phyloP scores from a whole-genome alignment of 2,329 filamentous ascomycete genomes.

The Penicillium sp. region DNA sequence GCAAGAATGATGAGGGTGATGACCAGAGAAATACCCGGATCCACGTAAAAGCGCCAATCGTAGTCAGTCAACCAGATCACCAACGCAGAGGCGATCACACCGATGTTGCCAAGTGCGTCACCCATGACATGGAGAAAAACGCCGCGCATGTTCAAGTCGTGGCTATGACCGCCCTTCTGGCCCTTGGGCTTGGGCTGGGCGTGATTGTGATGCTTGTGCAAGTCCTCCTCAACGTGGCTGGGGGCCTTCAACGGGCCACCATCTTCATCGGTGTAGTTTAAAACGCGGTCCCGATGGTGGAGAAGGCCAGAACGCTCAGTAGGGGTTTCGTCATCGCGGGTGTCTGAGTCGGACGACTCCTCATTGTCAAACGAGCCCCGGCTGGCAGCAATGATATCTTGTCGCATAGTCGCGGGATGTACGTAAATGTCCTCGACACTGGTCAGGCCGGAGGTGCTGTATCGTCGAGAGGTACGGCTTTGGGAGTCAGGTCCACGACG shows the following conservation, averaged over 20 bases:
- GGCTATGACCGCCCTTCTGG: constrained; percentile 52
- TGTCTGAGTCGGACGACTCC: constrained; percentile 54
- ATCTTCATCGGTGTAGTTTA: constrained; percentile 35
- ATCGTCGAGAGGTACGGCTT: constrained; percentile 32
- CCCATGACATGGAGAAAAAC: constrained; percentile 64
- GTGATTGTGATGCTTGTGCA: constrained; percentile 77
- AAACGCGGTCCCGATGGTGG: constrained; percentile 42
- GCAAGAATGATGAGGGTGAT: constrained; percentile 76
- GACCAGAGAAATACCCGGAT: constrained; percentile 87
- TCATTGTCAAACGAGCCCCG: constrained; percentile 63
- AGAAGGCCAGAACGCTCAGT: constrained; percentile 45
- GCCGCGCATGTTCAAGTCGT: constrained; percentile 86
- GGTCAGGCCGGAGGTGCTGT: constrained; percentile 55
- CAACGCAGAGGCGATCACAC: constrained; percentile 64
- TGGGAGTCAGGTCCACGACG: constrained; percentile 26
- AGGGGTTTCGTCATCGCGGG: constrained; percentile 54
- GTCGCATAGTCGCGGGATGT: constrained; percentile 84
- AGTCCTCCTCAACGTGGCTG: constrained; percentile 30
- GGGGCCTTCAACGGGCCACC: constrained; percentile 11
- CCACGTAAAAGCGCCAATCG: constrained; percentile 80
- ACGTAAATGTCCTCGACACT: constrained; percentile 73
- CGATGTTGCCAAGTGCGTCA: constrained; percentile 50
- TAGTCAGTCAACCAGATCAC: constrained; percentile 88
- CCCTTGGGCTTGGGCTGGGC: constrained; percentile 64
- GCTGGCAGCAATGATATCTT: constrained; percentile 87